phyloP scores from a whole-genome alignment of 805 yeast genomes.

The Metschnikowia vanudenii region DNA sequence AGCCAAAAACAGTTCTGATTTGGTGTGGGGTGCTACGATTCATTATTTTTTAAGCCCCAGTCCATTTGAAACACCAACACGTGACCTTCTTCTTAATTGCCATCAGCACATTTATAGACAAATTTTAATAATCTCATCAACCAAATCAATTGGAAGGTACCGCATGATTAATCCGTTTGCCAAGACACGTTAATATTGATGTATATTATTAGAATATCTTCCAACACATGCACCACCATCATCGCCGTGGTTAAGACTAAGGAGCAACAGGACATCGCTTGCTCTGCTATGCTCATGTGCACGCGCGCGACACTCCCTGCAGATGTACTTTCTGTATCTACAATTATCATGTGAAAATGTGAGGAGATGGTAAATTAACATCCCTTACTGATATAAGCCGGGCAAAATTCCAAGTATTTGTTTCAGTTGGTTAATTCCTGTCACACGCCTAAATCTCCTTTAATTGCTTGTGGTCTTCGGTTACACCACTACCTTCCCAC shows the following conservation, averaged over 20 bases:
- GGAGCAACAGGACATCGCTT: not conserved
- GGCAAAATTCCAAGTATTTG: not conserved
- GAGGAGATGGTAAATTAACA: slow-evolving; percentile 4
- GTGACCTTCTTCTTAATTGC: too few relatives aligned
- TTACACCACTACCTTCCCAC: slow-evolving; percentile 6
- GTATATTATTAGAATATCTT: not conserved
- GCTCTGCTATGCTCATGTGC: slow-evolving; percentile 1
- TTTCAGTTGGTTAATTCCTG: slow-evolving; percentile 3
- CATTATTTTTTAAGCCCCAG: too few relatives aligned
- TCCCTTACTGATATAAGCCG: slow-evolving; percentile 6
- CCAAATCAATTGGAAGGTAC: too few relatives aligned
- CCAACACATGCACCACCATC: not conserved
- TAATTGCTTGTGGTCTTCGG: not conserved
- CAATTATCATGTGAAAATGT: slow-evolving; percentile 8
- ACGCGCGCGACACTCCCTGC: slow-evolving; percentile 6
- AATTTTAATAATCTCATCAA: too few relatives aligned
- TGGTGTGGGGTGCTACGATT: too few relatives aligned
- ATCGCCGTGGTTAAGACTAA: not conserved
- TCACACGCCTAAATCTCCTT: not conserved
- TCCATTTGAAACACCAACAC: too few relatives aligned
- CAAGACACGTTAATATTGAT: not conserved
- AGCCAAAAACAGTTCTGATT: too few relatives aligned
- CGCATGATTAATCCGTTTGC: too few relatives aligned
- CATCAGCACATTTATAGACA: too few relatives aligned
- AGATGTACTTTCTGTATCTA: slow-evolving; percentile 4